phyloP scores from a whole-genome alignment of 768 basidiomycete genomes.

The Suillus placidus region DNA sequence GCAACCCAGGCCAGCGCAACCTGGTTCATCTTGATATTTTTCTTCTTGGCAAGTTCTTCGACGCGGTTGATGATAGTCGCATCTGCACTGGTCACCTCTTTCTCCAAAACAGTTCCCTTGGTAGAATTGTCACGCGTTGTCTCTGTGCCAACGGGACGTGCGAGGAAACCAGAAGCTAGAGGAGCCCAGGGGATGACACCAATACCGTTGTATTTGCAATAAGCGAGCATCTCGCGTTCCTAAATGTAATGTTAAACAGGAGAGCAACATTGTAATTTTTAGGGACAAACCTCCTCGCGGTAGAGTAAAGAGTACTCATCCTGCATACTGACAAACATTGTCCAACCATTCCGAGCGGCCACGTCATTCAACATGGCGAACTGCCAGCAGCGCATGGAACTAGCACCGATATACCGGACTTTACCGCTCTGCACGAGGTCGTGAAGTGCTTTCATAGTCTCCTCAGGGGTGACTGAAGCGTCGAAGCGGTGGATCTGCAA shows the following conservation, averaged over 20 bases:
- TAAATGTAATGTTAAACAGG: conserved; percentile 10
- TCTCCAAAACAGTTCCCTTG: conserved; percentile 29
- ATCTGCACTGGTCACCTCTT: conserved; percentile 30
- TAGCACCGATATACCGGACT: conserved; percentile 54
- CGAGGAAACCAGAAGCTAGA: conserved; percentile 42
- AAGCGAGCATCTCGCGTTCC: conserved; percentile 50
- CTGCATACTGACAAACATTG: conserved; percentile 60
- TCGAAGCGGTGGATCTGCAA: conserved; percentile 52
- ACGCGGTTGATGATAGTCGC: conserved; percentile 42
- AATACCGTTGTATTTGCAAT: conserved; percentile 52
- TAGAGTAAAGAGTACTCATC: conserved; percentile 56
- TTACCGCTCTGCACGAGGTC: conserved; percentile 51
- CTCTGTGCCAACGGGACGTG: conserved; percentile 36
- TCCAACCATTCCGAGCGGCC: conserved; percentile 48
- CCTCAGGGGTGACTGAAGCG: conserved; percentile 37
- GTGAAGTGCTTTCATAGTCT: conserved; percentile 54
- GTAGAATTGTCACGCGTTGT: conserved; percentile 20
- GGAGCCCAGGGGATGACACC: conserved; percentile 57
- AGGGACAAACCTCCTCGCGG: conserved; percentile 46
- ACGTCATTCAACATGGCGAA: conserved; percentile 48
- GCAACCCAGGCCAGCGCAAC: conserved; percentile 47
- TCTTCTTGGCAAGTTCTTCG: conserved; percentile 44
- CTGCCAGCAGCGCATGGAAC: conserved; percentile 50
- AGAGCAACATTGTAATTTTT: not conserved
- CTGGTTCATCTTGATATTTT: conserved; percentile 45